Evolutionary conservation across 208 protist genomes (phyloP).

Genomic region (Leishmania mexicana): DNA sequence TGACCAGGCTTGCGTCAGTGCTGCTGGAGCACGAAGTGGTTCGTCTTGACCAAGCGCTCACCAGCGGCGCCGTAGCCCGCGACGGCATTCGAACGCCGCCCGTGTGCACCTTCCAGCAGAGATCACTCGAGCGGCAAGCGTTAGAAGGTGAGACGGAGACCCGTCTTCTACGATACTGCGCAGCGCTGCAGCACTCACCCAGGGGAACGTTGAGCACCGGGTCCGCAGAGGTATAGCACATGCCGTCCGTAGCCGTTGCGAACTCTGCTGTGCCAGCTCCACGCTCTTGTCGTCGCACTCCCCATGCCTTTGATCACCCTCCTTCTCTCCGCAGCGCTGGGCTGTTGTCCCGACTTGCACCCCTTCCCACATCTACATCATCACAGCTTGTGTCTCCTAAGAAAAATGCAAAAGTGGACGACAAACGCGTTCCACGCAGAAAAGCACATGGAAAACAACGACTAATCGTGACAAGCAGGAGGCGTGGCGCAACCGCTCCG

Average conservation of each 20-base stretch:
- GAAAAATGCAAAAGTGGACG: not conserved
- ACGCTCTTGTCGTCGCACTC: not conserved
- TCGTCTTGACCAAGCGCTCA: slow-evolving; percentile 30
- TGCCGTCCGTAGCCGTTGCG: not conserved
- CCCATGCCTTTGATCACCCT: not conserved
- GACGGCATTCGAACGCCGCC: not conserved
- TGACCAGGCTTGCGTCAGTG: slow-evolving; percentile 28
- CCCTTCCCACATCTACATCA: not conserved
- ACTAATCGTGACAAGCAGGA: not conserved
- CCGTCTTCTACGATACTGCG: slow-evolving; percentile 51
- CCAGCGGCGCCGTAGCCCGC: not conserved
- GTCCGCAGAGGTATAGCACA: slow-evolving; percentile 1
- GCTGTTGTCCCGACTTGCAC: not conserved
- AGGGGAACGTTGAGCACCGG: not conserved
- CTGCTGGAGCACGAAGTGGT: slow-evolving; percentile 42
- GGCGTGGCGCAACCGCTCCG: not conserved
- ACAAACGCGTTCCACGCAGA: not conserved
- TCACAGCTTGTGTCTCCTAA: not conserved
- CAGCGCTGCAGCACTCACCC: slow-evolving; percentile 34
- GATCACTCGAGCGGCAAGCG: slow-evolving; percentile 29
- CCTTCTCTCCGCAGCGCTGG: not conserved
- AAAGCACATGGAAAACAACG: not conserved
- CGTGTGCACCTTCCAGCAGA: slow-evolving; percentile 44
- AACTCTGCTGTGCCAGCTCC: not conserved
- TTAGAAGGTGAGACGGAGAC: slow-evolving; percentile 27